phyloP scores from a whole-genome alignment of 805 yeast species.

The Ogataea paradorogensis region DNA sequence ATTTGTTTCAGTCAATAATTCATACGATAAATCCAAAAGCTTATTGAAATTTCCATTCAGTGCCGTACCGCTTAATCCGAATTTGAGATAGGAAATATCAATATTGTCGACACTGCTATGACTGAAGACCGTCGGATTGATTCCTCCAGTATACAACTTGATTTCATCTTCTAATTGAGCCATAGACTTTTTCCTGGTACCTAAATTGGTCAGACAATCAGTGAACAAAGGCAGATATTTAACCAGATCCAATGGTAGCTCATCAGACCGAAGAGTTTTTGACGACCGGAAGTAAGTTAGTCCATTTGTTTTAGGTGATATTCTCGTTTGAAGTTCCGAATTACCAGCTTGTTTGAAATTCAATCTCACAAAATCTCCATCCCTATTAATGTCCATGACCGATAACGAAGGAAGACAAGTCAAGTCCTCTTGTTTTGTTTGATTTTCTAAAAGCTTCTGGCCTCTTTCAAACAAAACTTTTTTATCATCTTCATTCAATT shows the following conservation, averaged over 20 bases:
- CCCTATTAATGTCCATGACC: conserved; percentile 66
- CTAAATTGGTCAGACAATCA: conserved; percentile 78
- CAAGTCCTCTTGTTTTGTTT: conserved; percentile 66
- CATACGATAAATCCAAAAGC: conserved; percentile 64
- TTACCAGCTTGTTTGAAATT: conserved; percentile 27
- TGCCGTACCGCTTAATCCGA: conserved; percentile 65
- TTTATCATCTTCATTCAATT: conserved; percentile 54
- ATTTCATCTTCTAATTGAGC: conserved; percentile 84
- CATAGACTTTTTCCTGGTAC: conserved; percentile 70
- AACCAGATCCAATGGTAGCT: conserved; percentile 58
- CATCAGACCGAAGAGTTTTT: conserved; percentile 48
- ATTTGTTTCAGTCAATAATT: conserved; percentile 66
- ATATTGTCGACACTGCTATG: conserved; percentile 53
- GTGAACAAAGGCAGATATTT: conserved; percentile 75
- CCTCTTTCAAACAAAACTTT: conserved; percentile 61
- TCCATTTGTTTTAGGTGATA: conserved; percentile 61
- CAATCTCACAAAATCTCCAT: conserved; percentile 41
- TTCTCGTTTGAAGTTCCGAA: conserved; percentile 27
- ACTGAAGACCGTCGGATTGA: conserved; percentile 59
- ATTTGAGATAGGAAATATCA: conserved; percentile 46
- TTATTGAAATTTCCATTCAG: conserved; percentile 59
- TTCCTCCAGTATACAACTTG: conserved; percentile 80
- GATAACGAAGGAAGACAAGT: conserved; percentile 77
- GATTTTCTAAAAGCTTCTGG: conserved; percentile 54
- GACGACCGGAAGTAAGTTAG: conserved; percentile 72